Evolutionary conservation across 768 basidiomycete genomes (phyloP).

Genomic region (Pulveroboletus sp.): DNA sequence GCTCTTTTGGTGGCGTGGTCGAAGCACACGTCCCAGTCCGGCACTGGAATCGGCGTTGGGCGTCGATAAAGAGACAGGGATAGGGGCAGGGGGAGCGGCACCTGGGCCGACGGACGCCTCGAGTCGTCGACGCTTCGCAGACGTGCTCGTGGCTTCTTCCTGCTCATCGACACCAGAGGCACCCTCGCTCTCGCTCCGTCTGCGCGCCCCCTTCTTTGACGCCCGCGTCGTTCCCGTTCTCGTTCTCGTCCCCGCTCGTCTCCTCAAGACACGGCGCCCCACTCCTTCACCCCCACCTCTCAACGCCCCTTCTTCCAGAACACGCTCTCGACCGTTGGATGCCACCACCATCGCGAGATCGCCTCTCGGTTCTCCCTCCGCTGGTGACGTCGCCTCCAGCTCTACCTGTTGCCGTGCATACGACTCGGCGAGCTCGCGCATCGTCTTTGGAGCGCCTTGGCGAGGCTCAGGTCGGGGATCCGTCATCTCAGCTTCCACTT

Average conservation of each 20-base stretch:
- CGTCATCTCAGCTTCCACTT: slow-evolving; percentile 13
- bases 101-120: slow-evolving; percentile 12
- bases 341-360: not conserved
- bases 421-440: slow-evolving; percentile 57
- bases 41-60: slow-evolving; percentile 8
- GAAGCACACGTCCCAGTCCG: slow-evolving; percentile 46
- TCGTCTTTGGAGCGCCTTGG: slow-evolving; percentile 46
- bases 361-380: slow-evolving; percentile 5
- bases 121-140: slow-evolving; percentile 32
- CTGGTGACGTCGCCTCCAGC: slow-evolving; percentile 19
- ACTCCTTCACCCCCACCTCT: slow-evolving; percentile 2
- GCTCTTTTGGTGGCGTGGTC: slow-evolving; percentile 55
- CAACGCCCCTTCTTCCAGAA: slow-evolving; percentile 2
- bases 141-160: slow-evolving; percentile 9
- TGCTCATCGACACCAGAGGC: slow-evolving; percentile 22
- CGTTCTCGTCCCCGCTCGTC: not conserved
- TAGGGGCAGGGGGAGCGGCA: not conserved
- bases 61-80: not conserved
- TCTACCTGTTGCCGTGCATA: slow-evolving; percentile 7
- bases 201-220: slow-evolving; percentile 25
- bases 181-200: slow-evolving; percentile 19
- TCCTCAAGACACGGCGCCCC: slow-evolving; percentile 8
- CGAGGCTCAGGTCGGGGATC: slow-evolving; percentile 10
- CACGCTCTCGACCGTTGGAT: not conserved
- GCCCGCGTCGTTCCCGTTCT: slow-evolving; percentile 12